A percentile compares a stretch with the other conserved stretches of the same genome.
Evolutionary conservation across 2,329 filamentous ascomycete genomes (phyloP).

Genomic region (Sporothrix humicola): DNA sequence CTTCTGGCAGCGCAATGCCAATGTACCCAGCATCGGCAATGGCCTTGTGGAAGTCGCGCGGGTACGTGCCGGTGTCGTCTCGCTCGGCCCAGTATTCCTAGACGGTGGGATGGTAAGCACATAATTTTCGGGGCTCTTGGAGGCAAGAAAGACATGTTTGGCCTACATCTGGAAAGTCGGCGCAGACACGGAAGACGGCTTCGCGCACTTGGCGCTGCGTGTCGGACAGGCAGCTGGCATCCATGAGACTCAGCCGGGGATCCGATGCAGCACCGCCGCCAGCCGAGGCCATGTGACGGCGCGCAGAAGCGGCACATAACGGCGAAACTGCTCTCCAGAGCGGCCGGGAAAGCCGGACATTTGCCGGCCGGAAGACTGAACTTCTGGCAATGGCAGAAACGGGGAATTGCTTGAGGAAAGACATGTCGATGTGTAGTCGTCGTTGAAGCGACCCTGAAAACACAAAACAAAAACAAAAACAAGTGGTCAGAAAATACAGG

Average conservation of each 20-base stretch:
- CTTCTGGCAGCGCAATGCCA: slow-evolving; percentile 77
- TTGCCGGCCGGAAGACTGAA: background rate
- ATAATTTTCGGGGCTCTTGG: background rate
- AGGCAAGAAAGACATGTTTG: background rate
- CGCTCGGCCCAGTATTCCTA: slow-evolving; percentile 56
- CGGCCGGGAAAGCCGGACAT: slow-evolving; percentile 2
- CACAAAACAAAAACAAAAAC: background rate
- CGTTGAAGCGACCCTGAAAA: background rate
- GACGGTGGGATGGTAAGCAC: slow-evolving; percentile 64
- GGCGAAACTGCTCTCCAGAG: background rate
- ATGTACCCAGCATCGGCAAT: slow-evolving; percentile 79
- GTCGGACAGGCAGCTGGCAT: slow-evolving; percentile 33
- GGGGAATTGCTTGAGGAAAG: slow-evolving; percentile 14
- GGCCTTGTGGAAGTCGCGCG: slow-evolving; percentile 75
- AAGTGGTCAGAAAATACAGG: background rate
- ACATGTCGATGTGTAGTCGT: background rate
- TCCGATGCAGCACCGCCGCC: slow-evolving; percentile 23
- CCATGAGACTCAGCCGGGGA: slow-evolving; percentile 36
- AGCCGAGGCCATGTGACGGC: slow-evolving; percentile 7
- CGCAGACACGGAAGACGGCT: slow-evolving; percentile 34
- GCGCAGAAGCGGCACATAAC: background rate
- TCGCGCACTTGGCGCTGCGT: slow-evolving; percentile 37
- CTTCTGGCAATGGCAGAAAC: slow-evolving; percentile 5
- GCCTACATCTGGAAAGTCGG: slow-evolving; percentile 34
- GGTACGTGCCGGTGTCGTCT: slow-evolving; percentile 73